Base-by-base conservation (phyloP, 176 grass and related monocot genomes). In the Bothriochloa decipiens region DNA sequence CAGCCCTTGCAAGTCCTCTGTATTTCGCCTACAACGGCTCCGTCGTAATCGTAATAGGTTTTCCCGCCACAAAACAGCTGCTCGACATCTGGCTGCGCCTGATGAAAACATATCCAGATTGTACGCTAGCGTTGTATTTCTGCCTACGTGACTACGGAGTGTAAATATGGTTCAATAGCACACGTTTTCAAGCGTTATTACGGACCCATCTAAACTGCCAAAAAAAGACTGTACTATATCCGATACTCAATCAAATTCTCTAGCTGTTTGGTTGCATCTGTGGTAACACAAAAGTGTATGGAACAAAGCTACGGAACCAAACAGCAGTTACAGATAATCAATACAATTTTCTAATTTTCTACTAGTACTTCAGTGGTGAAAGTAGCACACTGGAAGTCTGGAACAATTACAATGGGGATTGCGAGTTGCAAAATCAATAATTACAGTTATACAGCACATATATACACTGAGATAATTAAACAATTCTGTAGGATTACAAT, bases 401-500 rank as follows among this genome's bases (percentile, higher is more conserved):
- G 42, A 64, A 75, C 23, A 64, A 53, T 75, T 80, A 80, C 69
- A 87, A 11, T 55, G 20, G 50, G 65, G 8, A 35, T 82, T 58
- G 33, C 32, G 5, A 61, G 25, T 42, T 75, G 29, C 41, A 84
- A 35, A 73, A 74, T 5, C 66, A 41, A 9, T 2, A 41, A 15
- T 39, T 28, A 82, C 66, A 71, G 22, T 33, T 23, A 27, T 71
- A 53, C 26, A 62, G 0, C 10, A 63, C 68, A 67, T 90, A 84
- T 84, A 55, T 76, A 84, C 81, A 22, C 25, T 70, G 37, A 22
- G 80, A 81, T 70, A 55, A 45, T 55, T 43, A 16, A 76, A 53
- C 14, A 80, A 46, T 36, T 76, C 1, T 43, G 63, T 87, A 64
- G 68, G 18, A 80, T 70, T 84, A 81, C 75, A 87, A 75, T 76